Base-by-base conservation (phyloP, 2,329 filamentous ascomycete genomes). In the Teratosphaeria pseudoeucalypti region DNA sequence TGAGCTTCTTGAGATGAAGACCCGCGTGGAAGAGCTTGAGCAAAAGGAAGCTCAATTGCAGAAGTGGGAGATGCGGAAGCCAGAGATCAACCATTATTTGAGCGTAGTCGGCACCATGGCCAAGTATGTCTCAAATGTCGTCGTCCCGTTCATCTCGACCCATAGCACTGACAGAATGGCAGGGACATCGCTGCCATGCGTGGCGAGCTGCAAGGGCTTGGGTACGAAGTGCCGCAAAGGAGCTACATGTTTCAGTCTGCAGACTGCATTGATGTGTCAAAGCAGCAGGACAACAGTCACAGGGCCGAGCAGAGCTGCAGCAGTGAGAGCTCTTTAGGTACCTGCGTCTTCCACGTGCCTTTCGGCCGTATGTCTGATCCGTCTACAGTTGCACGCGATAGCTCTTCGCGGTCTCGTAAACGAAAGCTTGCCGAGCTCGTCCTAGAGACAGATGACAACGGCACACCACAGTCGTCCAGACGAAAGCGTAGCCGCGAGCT, bases 21-120 rank as follows among this genome's bases (percentile, higher is more conserved):
- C 60, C 6, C 62, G 60, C 14, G 52, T 69, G 1, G 57, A 58
- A 10, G 60, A 57, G 5, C 52, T 73, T 14, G 64, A 68, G 37
- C 62, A 68, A 23, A 54, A 54, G 7, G 64, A 74, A 19, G 59
- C 52, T 23, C 62, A 67, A 34, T 59, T 72, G 55, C 63, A 63
- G 57, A 68, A 67, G 49, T 75, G 69, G 70, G 69, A 70, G 62
- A 69, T 63, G 64, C 60, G 70, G 49, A 60, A 70, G 57, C 62
- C 64, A 57, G 58, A 70, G 64, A 67, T 75, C 60, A 70, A 70
- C 29, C 70, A 74, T 47, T 73, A 73, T 39, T 67, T 75, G 16
- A 63, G 67, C 32, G 67, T 72, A 23, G 72, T 75, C 10, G 62
- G 64, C 2, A 70, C 70, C 43, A 67, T 74, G 39, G 61, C 70